phyloP scores from a whole-genome alignment of 2,329 filamentous ascomycete species.

The Penicillium sp. region DNA sequence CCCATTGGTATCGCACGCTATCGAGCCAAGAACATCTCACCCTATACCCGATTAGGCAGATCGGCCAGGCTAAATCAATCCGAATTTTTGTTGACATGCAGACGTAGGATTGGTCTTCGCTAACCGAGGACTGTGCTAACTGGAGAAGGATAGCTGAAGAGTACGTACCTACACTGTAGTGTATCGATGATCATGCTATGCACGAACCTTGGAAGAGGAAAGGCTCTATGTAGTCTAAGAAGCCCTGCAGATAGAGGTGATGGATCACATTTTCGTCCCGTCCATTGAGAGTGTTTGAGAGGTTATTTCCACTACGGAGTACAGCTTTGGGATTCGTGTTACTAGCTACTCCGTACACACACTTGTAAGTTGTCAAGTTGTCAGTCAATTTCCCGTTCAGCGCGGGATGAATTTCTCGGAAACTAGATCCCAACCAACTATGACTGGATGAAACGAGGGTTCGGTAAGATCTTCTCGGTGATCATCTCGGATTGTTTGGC shows the following conservation, averaged over 20 bases:
- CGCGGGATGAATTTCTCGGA: neutral
- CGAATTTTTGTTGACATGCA: neutral
- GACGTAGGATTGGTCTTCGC: neutral
- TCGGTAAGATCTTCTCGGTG: neutral
- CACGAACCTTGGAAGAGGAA: neutral
- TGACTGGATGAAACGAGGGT: slow-evolving; percentile 1
- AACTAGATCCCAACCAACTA: neutral
- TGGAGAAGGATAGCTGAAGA: neutral
- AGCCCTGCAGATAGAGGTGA: neutral
- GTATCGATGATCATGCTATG: no score
- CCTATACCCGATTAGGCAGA: slow-evolving; percentile 6
- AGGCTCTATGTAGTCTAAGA: neutral
- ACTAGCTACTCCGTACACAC: neutral
- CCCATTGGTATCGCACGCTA: slow-evolving; percentile 2
- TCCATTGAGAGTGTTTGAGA: no score
- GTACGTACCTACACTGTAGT: no score
- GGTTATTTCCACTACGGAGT: slow-evolving; percentile 4
- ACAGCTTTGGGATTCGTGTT: neutral
- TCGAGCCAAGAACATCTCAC: neutral
- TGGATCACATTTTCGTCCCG: slow-evolving; percentile 1
- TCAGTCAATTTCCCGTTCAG: neutral
- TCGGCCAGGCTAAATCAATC: slow-evolving; percentile 3
- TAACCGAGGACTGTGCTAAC: neutral
- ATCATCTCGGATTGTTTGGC: neutral
- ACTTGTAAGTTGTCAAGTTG: no score